Conservation (phyloP, 768 basidiomycete genomes). For the Trametes cinnabarina region DNA sequence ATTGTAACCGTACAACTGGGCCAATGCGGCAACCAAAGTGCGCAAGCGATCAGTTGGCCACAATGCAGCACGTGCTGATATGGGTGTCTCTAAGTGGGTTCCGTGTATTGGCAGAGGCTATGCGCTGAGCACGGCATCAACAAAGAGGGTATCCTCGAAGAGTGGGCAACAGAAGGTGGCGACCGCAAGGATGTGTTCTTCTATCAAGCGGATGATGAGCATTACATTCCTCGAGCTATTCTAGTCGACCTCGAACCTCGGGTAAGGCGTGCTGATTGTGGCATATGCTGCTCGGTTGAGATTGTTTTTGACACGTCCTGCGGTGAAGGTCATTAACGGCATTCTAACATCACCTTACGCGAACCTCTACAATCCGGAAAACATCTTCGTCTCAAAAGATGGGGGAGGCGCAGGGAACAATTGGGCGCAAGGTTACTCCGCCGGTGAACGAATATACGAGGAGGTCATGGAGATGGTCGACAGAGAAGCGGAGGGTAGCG, state of each 20-base stretch:
- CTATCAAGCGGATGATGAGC: constrained; percentile 99
- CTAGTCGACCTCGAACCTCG: constrained; percentile 95
- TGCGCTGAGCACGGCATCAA: constrained; percentile 99
- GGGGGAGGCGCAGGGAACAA: constrained; percentile 99
- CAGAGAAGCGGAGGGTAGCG: constrained; percentile 95
- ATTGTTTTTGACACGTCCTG: not conserved
- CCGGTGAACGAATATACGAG: constrained; percentile 89
- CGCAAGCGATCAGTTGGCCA: constrained; percentile 30
- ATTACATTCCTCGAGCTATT: constrained; percentile 96
- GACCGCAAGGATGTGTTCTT: constrained; percentile 99
- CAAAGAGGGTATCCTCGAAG: constrained; percentile 92
- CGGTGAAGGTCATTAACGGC: constrained; percentile 90
- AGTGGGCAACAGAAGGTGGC: constrained; percentile 93
- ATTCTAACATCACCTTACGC: constrained; percentile 88
- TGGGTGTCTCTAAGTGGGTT: constrained; percentile 65
- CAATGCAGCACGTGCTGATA: constrained; percentile 19
- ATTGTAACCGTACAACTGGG: constrained; percentile 84
- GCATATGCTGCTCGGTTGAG: not conserved
- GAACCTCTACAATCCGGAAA: constrained; percentile 94
- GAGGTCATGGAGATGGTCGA: constrained; percentile 99
- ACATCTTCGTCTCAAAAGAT: constrained; percentile 93
- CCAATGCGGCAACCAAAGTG: constrained; percentile 92
- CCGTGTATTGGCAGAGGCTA: constrained; percentile 97
- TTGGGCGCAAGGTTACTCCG: constrained; percentile 93
- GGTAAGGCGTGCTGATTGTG: constrained; percentile 45